These are phyloP conservation scores for Pulicaria dysenterica DNA, from an alignment of 129 eudicot species.

Conservation along the genomic window DNA sequence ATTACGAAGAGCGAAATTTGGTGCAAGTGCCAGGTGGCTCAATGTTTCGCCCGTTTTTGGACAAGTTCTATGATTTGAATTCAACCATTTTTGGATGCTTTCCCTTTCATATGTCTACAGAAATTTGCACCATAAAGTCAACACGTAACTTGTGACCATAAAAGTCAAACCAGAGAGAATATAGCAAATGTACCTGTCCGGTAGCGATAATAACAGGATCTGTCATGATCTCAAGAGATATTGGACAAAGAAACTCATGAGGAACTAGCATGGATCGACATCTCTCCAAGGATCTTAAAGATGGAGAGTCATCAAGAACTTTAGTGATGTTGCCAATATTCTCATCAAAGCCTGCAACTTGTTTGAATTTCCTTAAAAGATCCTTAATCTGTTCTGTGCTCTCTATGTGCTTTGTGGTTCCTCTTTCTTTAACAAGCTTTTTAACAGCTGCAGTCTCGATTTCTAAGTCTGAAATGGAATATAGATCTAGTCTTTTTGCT, in stretches of 20 bases:
- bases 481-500: conserved; percentile 62
- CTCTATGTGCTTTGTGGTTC: conserved; percentile 37
- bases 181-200: conserved; percentile 60
- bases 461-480: conserved; percentile 53
- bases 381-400: conserved; percentile 48
- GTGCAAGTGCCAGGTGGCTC: conserved; percentile 57
- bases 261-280: conserved; percentile 52
- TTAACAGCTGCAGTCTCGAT: conserved; percentile 55
- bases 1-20: conserved; percentile 70
- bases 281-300: conserved; percentile 40
- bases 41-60: conserved; percentile 69
- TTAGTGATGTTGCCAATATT: conserved; percentile 32
- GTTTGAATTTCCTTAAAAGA: conserved; percentile 62
- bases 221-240: conserved; percentile 70
- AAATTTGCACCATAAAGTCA: conserved; percentile 17
- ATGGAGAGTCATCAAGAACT: conserved; percentile 42
- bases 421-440: conserved; percentile 53
- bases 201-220: conserved; percentile 80
- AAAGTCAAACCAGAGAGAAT: conserved; percentile 14
- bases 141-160: background rate
- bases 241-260: conserved; percentile 77
- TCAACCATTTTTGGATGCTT: conserved; percentile 69
- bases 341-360: conserved; percentile 68
- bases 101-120: conserved; percentile 74
- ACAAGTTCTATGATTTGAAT: conserved; percentile 59